phyloP scores from a whole-genome alignment of 148 eudicot genomes.

The Rhododendron williamsianum region DNA sequence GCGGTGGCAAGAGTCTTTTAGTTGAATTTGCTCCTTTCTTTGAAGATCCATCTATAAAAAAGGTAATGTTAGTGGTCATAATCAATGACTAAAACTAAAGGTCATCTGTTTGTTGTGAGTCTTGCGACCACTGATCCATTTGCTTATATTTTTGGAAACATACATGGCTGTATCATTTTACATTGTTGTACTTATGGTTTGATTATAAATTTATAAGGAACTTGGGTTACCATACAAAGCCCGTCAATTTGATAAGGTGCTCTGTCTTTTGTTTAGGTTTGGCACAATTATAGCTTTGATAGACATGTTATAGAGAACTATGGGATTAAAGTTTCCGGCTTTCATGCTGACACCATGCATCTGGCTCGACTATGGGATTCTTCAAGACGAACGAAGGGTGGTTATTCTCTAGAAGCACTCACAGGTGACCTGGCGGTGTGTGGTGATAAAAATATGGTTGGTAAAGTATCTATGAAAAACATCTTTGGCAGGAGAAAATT shows the following conservation, averaged over 20 bases:
- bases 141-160: background rate
- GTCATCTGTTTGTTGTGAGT: background rate
- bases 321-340: slow-evolving; percentile 73
- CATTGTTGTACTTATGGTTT: background rate
- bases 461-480: slow-evolving; percentile 85
- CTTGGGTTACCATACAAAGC: background rate
- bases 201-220: background rate
- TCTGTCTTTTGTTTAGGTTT: slow-evolving; percentile 53
- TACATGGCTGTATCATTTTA: background rate
- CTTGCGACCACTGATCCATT: background rate
- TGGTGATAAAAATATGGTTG: slow-evolving; percentile 45
- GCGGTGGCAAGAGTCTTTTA: slow-evolving; percentile 67
- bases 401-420: slow-evolving; percentile 93
- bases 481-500: slow-evolving; percentile 78
- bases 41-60: slow-evolving; percentile 73
- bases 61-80: slow-evolving; percentile 35
- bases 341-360: slow-evolving; percentile 99
- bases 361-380: slow-evolving; percentile 98
- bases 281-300: slow-evolving; percentile 99
- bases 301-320: slow-evolving; percentile 83
- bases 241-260: background rate
- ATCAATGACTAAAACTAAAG: background rate
- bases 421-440: slow-evolving; percentile 51
- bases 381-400: slow-evolving; percentile 72
- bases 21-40: slow-evolving; percentile 84